These are phyloP conservation scores for Yarrowia deformans DNA, from an alignment of 805 yeast species.

Conservation along the genomic window DNA sequence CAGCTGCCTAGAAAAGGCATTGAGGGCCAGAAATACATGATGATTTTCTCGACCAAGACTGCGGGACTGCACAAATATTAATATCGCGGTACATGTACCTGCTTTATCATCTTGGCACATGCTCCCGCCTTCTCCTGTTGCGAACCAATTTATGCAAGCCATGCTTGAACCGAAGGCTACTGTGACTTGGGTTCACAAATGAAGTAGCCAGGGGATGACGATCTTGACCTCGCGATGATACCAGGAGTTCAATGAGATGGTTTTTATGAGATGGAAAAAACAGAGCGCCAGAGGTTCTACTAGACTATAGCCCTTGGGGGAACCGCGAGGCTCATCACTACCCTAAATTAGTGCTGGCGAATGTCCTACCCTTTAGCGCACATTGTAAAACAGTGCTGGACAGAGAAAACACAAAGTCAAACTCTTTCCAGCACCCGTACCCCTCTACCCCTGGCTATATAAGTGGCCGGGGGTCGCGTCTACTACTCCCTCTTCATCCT, in stretches of 20 bases:
- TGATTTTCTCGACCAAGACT: neutral
- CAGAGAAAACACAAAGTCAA: slow-evolving; percentile 15
- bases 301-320: neutral
- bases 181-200: neutral
- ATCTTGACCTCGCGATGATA: neutral
- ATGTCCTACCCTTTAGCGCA: slow-evolving; percentile 7
- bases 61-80: slow-evolving; percentile 1
- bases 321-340: slow-evolving; percentile 1
- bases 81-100: slow-evolving; percentile 16
- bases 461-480: slow-evolving; percentile 13
- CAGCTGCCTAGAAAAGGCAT: neutral
- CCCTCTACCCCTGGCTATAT: slow-evolving; percentile 34
- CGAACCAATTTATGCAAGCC: slow-evolving; percentile 33
- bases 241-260: neutral
- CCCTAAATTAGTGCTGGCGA: slow-evolving; percentile 1
- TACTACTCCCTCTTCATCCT: neutral
- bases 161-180: slow-evolving; percentile 14
- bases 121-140: slow-evolving; percentile 24
- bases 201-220: neutral
- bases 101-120: slow-evolving; percentile 28
- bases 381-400: slow-evolving; percentile 7
- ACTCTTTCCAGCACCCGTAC: slow-evolving; percentile 28
- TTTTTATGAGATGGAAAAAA: neutral
- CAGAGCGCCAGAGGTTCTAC: neutral
- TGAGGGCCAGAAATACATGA: neutral